phyloP scores from a whole-genome alignment of 495 filamentous ascomycete species.

The Annulohypoxylon stygium region DNA sequence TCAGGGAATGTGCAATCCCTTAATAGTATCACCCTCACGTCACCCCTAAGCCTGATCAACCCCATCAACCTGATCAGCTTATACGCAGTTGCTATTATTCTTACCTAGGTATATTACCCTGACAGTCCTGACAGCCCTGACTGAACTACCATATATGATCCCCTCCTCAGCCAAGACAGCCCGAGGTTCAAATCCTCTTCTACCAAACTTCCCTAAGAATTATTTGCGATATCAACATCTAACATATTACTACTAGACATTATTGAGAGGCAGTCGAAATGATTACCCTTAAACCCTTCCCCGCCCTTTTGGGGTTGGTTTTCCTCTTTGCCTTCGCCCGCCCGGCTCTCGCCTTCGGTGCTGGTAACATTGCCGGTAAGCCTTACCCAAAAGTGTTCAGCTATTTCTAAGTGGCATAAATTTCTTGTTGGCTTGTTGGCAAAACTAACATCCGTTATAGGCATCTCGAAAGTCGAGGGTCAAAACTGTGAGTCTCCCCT shows the following conservation, averaged over 20 bases:
- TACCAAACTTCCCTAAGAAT: conserved; percentile 3
- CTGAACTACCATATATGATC: conserved; percentile 1
- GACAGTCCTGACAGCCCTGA: not conserved
- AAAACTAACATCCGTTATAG: conserved; percentile 53
- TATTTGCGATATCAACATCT: conserved; percentile 16
- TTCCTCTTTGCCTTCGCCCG: conserved; percentile 63
- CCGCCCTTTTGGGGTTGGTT: conserved; percentile 59
- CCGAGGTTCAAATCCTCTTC: conserved; percentile 16
- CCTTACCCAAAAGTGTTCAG: not conserved
- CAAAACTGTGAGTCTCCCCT: conserved; percentile 71
- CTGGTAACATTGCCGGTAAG: conserved; percentile 79
- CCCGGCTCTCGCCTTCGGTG: conserved; percentile 84
- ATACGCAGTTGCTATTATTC: conserved; percentile 19
- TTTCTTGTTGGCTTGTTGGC: not conserved
- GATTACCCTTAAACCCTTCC: conserved; percentile 57
- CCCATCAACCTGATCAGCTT: conserved; percentile 20
- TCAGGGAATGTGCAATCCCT: conserved; percentile 26
- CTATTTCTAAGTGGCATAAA: not conserved
- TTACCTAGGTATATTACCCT: conserved; percentile 6
- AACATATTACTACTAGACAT: conserved; percentile 18
- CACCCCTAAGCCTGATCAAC: conserved; percentile 28
- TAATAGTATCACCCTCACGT: conserved; percentile 44
- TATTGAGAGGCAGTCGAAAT: conserved; percentile 44
- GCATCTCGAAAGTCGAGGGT: conserved; percentile 82
- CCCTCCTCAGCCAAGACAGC: conserved; percentile 13